phyloP scores from a whole-genome alignment of 2,329 filamentous ascomycete genomes.

The Tolypocladium cylindrosporum region DNA sequence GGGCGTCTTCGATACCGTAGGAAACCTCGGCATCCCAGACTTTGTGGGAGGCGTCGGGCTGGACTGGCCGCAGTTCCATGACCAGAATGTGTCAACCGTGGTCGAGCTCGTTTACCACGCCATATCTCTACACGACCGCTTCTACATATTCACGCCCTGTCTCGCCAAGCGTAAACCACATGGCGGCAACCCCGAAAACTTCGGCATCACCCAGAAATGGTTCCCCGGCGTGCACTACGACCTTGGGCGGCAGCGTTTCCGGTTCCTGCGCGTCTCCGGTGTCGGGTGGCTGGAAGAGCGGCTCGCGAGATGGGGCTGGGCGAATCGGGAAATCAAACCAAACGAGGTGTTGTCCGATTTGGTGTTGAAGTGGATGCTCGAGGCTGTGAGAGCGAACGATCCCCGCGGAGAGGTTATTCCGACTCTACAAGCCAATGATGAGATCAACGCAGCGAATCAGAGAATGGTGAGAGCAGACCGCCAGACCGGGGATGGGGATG shows the following conservation, averaged over 20 bases:
- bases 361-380: constrained; percentile 11
- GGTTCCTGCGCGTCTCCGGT: background rate
- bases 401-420: background rate
- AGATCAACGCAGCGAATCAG: background rate
- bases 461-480: background rate
- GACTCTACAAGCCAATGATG: background rate
- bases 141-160: background rate
- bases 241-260: background rate
- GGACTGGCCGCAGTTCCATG: background rate
- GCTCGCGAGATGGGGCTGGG: background rate
- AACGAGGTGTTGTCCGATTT: constrained; percentile 12
- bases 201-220: background rate
- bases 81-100: background rate
- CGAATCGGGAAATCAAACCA: constrained; percentile 9
- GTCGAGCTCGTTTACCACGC: background rate
- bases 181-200: background rate
- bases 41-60: background rate
- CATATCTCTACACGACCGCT: background rate
- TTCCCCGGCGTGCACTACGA: background rate
- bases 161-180: background rate
- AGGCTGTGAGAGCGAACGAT: constrained; percentile 5
- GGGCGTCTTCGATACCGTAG: background rate
- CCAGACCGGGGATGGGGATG: background rate
- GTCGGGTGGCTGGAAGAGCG: background rate
- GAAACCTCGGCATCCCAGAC: background rate